These are phyloP conservation scores for Berkeleyomyces rouxiae DNA, from an alignment of 2,329 filamentous ascomycete genomes.

Conservation along the genomic window DNA sequence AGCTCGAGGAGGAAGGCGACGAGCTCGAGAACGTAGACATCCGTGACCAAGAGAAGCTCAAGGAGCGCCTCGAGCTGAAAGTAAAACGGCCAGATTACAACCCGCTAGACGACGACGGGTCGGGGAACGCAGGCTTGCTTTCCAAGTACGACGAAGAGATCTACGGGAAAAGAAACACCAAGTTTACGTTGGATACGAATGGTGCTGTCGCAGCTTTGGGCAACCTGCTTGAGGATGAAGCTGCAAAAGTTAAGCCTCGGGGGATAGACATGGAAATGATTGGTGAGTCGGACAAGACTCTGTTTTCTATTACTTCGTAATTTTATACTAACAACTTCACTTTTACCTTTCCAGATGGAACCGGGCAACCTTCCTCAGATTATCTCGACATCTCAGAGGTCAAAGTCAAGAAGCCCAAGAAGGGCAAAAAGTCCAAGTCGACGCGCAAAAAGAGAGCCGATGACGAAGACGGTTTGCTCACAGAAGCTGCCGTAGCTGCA, in stretches of 20 bases:
- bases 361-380: conserved; percentile 45
- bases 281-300: conserved; percentile 22
- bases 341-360: conserved; percentile 1
- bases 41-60: conserved; percentile 53
- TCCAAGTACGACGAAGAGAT: conserved; percentile 95
- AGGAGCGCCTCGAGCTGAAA: conserved; percentile 67
- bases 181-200: conserved; percentile 69
- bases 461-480: conserved; percentile 45
- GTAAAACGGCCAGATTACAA: conserved; percentile 85
- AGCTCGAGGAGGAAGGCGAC: conserved; percentile 66
- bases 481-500: conserved; percentile 17
- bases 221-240: conserved; percentile 34
- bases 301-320: conserved; percentile 25
- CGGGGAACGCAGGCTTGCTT: conserved; percentile 50
- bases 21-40: conserved; percentile 68
- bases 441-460: conserved; percentile 53
- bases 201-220: conserved; percentile 51
- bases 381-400: conserved; percentile 76
- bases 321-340: neutral
- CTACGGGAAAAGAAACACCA: conserved; percentile 71
- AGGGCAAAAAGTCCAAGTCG: conserved; percentile 71
- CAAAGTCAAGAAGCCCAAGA: conserved; percentile 90
- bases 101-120: conserved; percentile 55
- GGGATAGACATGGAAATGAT: conserved; percentile 71
- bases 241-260: conserved; percentile 38